phyloP scores from a whole-genome alignment of 768 basidiomycete species.

The Boletus huronensis region DNA sequence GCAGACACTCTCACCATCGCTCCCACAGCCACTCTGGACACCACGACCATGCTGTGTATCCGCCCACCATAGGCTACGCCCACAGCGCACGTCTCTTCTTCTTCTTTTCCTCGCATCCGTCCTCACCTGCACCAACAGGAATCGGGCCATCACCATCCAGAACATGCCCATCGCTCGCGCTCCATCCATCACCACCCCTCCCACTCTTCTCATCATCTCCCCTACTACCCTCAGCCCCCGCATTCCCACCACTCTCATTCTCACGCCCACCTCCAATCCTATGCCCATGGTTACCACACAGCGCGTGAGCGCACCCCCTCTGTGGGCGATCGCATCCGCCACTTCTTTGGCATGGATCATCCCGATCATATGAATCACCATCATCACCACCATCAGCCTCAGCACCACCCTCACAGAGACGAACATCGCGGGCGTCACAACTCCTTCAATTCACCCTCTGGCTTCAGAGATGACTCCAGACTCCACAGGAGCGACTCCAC shows the following conservation, averaged over 20 bases:
- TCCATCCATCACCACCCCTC: constrained; percentile 17
- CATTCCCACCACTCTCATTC: constrained; percentile 13
- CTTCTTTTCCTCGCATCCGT: not conserved
- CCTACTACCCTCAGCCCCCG: constrained; percentile 11
- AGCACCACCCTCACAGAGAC: not conserved
- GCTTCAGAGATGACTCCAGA: constrained; percentile 18
- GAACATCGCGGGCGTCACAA: constrained; percentile 24
- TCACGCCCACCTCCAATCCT: constrained; percentile 5
- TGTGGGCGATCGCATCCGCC: constrained; percentile 37
- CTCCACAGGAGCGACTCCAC: constrained; percentile 15
- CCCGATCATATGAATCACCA: constrained; percentile 3
- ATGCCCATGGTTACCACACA: constrained; percentile 15
- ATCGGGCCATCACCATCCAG: constrained; percentile 15
- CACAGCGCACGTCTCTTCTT: constrained; percentile 14
- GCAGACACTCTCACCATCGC: constrained; percentile 15
- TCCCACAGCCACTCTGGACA: constrained; percentile 5
- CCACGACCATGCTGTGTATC: not conserved
- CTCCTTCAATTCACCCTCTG: constrained; percentile 25
- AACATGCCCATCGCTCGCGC: constrained; percentile 10
- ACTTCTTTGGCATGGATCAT: constrained; percentile 34
- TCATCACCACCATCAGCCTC: not conserved
- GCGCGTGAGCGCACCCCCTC: constrained; percentile 20
- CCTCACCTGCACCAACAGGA: constrained; percentile 10
- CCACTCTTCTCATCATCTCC: constrained; percentile 16
- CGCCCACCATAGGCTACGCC: constrained; percentile 6